Percentiles rank a stretch among this genome's conserved stretches.
Evolutionary conservation across 2,329 filamentous ascomycete species (phyloP).

Genomic region (Aspergillus amoenus): DNA sequence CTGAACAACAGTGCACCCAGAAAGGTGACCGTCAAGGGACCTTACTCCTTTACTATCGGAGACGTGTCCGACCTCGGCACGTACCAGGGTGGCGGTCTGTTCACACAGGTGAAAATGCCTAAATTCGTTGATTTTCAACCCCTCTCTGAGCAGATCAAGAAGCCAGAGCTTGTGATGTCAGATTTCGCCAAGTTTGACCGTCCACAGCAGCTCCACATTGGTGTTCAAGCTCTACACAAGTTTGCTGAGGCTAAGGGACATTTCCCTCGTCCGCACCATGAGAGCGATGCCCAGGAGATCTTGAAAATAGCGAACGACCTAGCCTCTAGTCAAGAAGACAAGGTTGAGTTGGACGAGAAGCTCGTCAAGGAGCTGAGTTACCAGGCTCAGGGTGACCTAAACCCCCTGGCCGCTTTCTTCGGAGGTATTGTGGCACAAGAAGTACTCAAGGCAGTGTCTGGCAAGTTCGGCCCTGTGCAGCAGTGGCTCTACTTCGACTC

Average conservation of each 20-base stretch:
- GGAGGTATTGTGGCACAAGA: constrained; percentile 93
- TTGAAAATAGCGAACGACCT: constrained; percentile 73
- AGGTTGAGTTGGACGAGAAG: constrained; percentile 86
- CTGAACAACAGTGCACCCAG: constrained; percentile 81
- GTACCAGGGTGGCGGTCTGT: constrained; percentile 86
- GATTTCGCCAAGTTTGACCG: constrained; percentile 98
- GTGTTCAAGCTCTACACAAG: constrained; percentile 86
- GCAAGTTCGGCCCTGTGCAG: constrained; percentile 93
- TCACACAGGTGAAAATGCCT: constrained; percentile 97
- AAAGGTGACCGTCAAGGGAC: constrained; percentile 90
- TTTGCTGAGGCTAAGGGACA: constrained; percentile 75
- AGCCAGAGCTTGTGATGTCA: constrained; percentile 85
- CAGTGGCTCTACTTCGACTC: constrained; percentile 99
- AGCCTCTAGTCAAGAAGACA: constrained; percentile 64
- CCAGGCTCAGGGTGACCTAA: constrained; percentile 87
- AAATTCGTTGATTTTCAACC: constrained; percentile 87
- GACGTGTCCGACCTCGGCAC: constrained; percentile 83
- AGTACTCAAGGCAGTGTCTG: constrained; percentile 92
- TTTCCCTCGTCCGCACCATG: constrained; percentile 79
- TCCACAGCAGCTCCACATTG: constrained; percentile 85
- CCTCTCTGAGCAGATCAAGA: constrained; percentile 73
- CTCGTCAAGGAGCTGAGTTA: constrained; percentile 89
- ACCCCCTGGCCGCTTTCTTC: constrained; percentile 90
- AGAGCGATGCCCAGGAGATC: constrained; percentile 77
- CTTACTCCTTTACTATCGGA: constrained; percentile 96